Evolutionary conservation across 2,329 filamentous ascomycete genomes (phyloP).

Genomic region (Hypoxylon rubiginosum): DNA sequence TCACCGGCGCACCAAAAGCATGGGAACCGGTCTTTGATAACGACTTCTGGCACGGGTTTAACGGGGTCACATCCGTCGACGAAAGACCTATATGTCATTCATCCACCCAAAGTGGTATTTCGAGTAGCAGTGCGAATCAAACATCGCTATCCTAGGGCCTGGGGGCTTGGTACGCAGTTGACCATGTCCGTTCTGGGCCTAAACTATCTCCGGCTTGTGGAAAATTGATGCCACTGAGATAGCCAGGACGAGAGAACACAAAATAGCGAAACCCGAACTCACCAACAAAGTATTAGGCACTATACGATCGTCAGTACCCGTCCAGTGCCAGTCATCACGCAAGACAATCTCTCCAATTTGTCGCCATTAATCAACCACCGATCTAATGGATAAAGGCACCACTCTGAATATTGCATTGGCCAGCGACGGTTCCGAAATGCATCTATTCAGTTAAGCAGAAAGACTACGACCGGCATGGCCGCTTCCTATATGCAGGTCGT

Average conservation of each 20-base stretch:
- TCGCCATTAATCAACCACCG: not conserved
- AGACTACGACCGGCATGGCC: not conserved
- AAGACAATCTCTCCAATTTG: not conserved
- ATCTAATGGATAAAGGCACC: not conserved
- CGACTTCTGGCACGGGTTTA: conserved; percentile 27
- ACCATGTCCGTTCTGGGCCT: not conserved
- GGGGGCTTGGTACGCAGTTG: not conserved
- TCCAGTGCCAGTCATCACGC: not conserved
- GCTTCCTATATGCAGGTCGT: conserved; percentile 1
- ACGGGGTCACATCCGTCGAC: not conserved
- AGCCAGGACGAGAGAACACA: not conserved
- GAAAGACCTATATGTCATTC: not conserved
- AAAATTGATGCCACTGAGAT: not conserved
- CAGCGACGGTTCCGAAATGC: not conserved
- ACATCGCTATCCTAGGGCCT: conserved; percentile 5
- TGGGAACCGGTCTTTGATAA: conserved; percentile 29
- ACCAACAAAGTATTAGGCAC: not conserved
- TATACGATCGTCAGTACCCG: not conserved
- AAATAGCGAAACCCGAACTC: not conserved
- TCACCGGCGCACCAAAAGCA: conserved; percentile 8
- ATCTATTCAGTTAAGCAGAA: conserved; percentile 12
- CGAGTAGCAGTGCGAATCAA: not conserved
- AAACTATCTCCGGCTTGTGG: not conserved
- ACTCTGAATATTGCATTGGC: not conserved
- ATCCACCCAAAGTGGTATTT: conserved; percentile 2